Percentiles rank a stretch among this genome's conserved stretches.
Evolutionary conservation across 164 flowering plant species (phyloP).

Genomic region (Hamamelis virginiana): DNA sequence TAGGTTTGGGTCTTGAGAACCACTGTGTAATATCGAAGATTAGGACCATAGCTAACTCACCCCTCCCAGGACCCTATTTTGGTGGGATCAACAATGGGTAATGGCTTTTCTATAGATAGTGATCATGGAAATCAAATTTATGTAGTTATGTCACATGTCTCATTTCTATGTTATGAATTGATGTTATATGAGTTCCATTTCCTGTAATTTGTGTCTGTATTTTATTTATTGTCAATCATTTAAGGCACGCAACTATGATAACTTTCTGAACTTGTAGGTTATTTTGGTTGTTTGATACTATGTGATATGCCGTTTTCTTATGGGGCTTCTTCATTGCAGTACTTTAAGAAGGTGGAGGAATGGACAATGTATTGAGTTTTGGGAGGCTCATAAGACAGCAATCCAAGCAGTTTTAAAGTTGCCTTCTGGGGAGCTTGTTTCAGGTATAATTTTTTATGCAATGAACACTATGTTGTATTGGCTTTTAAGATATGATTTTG

Average conservation of each 20-base stretch:
- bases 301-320: background rate
- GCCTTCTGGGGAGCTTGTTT: constrained; percentile 84
- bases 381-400: constrained; percentile 89
- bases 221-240: background rate
- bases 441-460: constrained; percentile 47
- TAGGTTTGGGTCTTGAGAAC: too few relatives aligned
- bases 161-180: background rate
- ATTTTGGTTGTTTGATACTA: background rate
- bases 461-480: background rate
- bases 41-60: too few relatives aligned
- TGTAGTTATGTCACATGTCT: background rate
- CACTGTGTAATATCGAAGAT: too few relatives aligned
- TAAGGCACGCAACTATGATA: background rate
- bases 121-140: background rate
- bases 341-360: constrained; percentile 83
- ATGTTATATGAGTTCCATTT: background rate
- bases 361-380: constrained; percentile 59
- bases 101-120: too few relatives aligned
- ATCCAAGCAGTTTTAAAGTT: constrained; percentile 77
- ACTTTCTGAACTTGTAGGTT: background rate
- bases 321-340: constrained; percentile 39
- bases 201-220: background rate
- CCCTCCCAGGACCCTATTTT: too few relatives aligned
- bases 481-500: background rate
- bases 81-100: too few relatives aligned